Evolutionary conservation across 2,329 filamentous ascomycete species (phyloP).

Genomic region (Nigrospora sphaerica): DNA sequence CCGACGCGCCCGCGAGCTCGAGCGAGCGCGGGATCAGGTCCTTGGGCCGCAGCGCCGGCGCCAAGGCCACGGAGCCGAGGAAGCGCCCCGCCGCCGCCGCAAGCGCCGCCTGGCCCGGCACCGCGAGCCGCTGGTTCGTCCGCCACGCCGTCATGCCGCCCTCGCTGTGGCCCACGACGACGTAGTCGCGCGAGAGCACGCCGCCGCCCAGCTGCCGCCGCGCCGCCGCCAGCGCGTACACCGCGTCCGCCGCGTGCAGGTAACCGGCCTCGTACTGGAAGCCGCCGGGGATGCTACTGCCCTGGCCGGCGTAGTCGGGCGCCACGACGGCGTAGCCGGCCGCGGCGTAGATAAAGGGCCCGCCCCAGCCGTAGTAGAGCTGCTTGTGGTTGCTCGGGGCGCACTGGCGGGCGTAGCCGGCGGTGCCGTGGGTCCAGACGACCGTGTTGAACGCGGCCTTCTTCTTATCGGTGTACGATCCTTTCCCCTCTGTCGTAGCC

Average conservation of each 20-base stretch:
- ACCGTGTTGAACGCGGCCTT: slow-evolving; percentile 4
- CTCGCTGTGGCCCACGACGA: slow-evolving; percentile 1
- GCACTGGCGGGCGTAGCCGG: slow-evolving; percentile 11
- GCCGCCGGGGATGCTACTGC: slow-evolving; percentile 7
- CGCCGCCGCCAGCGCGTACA: slow-evolving; percentile 1
- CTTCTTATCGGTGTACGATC: neutral
- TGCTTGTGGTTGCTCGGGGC: slow-evolving; percentile 14
- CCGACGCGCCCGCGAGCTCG: neutral
- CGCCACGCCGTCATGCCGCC: slow-evolving; percentile 3
- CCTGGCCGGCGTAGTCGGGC: slow-evolving; percentile 3
- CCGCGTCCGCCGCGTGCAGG: slow-evolving; percentile 4
- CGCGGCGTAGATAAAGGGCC: slow-evolving; percentile 9
- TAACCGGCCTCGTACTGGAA: slow-evolving; percentile 6
- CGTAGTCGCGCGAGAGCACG: neutral
- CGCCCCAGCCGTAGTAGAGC: slow-evolving; percentile 14
- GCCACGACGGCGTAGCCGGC: slow-evolving; percentile 3
- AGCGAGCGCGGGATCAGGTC: neutral
- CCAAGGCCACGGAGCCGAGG: neutral
- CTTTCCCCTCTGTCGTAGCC: neutral
- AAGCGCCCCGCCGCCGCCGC: neutral
- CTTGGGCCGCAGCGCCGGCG: neutral
- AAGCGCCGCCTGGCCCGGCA: neutral
- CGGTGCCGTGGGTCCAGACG: slow-evolving; percentile 17
- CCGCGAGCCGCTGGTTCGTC: neutral
- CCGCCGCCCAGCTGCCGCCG: neutral